A percentile compares a stretch with the other conserved stretches of the same genome.
Conservation (phyloP, 306 rosid genomes). For the Lablab purpureus region DNA sequence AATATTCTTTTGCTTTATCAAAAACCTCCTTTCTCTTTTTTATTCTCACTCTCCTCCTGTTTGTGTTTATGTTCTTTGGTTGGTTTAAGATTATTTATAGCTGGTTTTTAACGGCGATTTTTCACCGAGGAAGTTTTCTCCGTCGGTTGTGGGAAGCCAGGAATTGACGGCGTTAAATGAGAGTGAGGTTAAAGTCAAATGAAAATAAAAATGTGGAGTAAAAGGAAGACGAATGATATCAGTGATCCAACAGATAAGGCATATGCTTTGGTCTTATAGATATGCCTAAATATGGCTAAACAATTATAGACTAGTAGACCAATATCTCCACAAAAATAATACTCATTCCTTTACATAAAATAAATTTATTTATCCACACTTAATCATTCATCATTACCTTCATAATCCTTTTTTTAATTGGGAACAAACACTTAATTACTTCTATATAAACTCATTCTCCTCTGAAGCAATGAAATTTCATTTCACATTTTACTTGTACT, state of each 20-base stretch:
- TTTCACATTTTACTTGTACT: too few species aligned
- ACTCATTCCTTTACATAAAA: background rate
- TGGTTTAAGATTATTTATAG: constrained; percentile 59
- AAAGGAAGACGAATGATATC: background rate
- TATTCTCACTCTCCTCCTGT: background rate
- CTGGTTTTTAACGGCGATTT: constrained; percentile 50
- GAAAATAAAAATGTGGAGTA: constrained; percentile 10
- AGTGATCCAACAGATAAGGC: constrained; percentile 32
- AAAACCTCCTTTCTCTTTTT: constrained; percentile 25
- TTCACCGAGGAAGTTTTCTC: background rate
- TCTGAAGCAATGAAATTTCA: too few species aligned
- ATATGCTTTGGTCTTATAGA: constrained; percentile 24
- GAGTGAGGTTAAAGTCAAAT: constrained; percentile 36
- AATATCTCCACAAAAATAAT: background rate
- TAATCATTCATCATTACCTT: background rate
- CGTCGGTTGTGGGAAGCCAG: background rate
- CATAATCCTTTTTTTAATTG: too few species aligned
- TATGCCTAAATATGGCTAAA: constrained; percentile 35
- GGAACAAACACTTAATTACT: background rate
- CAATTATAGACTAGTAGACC: background rate
- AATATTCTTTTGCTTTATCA: constrained; percentile 54
- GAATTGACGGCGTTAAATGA: constrained; percentile 48
- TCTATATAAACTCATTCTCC: too few species aligned
- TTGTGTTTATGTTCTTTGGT: constrained; percentile 29
- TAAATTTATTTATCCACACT: background rate